Conservation (phyloP, 495 filamentous ascomycete genomes). For the Xylaria nigripes region DNA sequence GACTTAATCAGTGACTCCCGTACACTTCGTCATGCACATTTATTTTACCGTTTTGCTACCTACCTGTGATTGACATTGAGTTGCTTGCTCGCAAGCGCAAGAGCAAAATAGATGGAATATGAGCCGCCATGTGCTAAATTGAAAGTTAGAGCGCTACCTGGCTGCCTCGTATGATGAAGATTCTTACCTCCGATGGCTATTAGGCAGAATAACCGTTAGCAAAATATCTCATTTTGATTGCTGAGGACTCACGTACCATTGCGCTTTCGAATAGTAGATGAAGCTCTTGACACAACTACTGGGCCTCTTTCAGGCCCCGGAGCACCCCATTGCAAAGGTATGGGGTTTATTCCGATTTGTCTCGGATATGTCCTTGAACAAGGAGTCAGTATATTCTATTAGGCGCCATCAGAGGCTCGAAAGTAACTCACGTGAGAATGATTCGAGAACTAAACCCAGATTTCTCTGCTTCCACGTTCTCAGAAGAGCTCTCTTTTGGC, state of each 20-base stretch:
- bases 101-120: constrained; percentile 94
- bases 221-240: background rate
- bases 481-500: constrained; percentile 13
- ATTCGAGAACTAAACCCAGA: constrained; percentile 52
- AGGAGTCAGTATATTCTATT: background rate
- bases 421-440: constrained; percentile 45
- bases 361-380: constrained; percentile 78
- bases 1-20: constrained; percentile 4
- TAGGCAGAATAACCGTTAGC: constrained; percentile 8
- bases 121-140: constrained; percentile 81
- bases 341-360: constrained; percentile 85
- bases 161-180: background rate
- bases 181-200: constrained; percentile 43
- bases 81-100: constrained; percentile 86
- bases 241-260: constrained; percentile 56
- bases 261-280: constrained; percentile 68
- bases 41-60: constrained; percentile 1
- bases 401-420: background rate
- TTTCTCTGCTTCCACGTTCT: constrained; percentile 17
- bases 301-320: constrained; percentile 71
- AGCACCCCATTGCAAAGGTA: constrained; percentile 83
- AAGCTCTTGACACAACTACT: constrained; percentile 76
- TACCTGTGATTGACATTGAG: constrained; percentile 70
- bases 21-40: background rate
- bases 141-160: background rate